A percentile compares a stretch with the other conserved stretches of the same genome.
Conservation (phyloP, 140 eudicot species). For the Anethum foeniculum region DNA sequence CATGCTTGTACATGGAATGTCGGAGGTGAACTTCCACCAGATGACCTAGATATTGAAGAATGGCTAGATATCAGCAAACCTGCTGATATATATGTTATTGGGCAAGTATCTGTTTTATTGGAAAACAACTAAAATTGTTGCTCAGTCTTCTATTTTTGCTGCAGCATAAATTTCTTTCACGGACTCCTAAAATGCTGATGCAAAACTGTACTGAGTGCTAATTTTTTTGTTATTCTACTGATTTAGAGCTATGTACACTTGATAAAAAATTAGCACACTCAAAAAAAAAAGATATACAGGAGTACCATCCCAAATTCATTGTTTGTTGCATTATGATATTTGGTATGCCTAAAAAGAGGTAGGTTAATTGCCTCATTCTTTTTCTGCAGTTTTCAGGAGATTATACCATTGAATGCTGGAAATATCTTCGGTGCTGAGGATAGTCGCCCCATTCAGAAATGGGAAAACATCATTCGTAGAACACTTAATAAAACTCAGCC, state of each 20-base stretch:
- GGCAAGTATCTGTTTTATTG: constrained; percentile 29
- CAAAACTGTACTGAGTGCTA: background rate
- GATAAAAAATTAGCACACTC: background rate
- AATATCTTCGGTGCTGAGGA: constrained; percentile 89
- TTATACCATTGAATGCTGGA: constrained; percentile 76
- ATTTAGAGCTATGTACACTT: background rate
- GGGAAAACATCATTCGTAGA: constrained; percentile 84
- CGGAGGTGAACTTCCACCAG: constrained; percentile 77
- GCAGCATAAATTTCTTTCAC: background rate
- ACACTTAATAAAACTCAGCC: constrained; percentile 49
- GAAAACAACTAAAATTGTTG: background rate
- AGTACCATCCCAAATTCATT: background rate
- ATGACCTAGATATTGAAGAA: constrained; percentile 58
- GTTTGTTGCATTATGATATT: background rate
- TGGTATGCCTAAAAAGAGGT: background rate
- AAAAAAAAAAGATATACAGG: background rate
- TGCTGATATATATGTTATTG: constrained; percentile 81
- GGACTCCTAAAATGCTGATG: background rate
- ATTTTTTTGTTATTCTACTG: background rate
- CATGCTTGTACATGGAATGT: constrained; percentile 89
- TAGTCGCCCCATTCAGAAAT: constrained; percentile 52
- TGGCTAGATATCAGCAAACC: constrained; percentile 66
- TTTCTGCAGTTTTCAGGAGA: constrained; percentile 69
- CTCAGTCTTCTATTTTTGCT: background rate
- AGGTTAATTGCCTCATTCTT: background rate